Percentiles rank a stretch among this genome's conserved stretches.
Conservation (phyloP, 129 eudicot genomes). For the Mikania micrantha region DNA sequence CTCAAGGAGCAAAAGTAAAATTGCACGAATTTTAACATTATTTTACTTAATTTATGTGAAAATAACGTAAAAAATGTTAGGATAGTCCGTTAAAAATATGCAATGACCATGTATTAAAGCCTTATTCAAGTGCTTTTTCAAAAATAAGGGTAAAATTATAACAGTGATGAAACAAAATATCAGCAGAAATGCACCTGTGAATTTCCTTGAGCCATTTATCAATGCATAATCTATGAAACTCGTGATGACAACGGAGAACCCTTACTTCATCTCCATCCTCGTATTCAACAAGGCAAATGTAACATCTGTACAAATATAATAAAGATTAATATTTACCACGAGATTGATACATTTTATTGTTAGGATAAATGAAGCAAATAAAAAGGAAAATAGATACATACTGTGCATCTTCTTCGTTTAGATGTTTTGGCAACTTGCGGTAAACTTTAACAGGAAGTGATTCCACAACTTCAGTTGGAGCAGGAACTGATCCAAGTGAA, state of each 20-base stretch:
- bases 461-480: conserved; percentile 81
- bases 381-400: conserved; percentile 39
- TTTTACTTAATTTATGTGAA: too few species aligned
- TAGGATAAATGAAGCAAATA: not conserved
- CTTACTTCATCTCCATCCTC: conserved; percentile 85
- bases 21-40: too few species aligned
- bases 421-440: conserved; percentile 37
- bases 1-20: too few species aligned
- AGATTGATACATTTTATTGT: not conserved
- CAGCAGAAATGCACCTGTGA: conserved; percentile 54
- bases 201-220: conserved; percentile 99
- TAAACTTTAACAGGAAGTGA: conserved; percentile 62
- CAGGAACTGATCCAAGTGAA: conserved; percentile 86
- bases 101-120: not conserved
- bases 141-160: not conserved
- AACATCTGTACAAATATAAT: conserved; percentile 50
- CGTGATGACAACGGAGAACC: conserved; percentile 84
- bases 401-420: conserved; percentile 84
- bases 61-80: too few species aligned
- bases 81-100: not conserved
- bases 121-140: not conserved
- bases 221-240: conserved; percentile 70
- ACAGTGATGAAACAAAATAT: not conserved
- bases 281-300: conserved; percentile 94
- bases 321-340: not conserved